Evolutionary conservation across 768 basidiomycete genomes (phyloP).

Genomic region (Mrakia gelida): DNA sequence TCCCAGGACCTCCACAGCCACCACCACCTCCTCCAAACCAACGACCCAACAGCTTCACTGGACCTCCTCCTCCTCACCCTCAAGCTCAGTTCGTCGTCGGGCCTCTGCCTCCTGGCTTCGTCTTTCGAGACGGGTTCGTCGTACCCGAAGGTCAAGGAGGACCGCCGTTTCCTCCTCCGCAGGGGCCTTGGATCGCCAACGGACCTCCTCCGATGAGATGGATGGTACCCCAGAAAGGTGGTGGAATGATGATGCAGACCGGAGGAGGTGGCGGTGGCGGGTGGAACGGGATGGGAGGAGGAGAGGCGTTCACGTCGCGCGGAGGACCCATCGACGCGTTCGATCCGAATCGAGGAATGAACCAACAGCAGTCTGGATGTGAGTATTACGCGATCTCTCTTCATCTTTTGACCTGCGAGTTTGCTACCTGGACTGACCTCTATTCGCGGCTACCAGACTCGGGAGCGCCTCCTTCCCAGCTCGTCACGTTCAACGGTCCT

Average conservation of each 20-base stretch:
- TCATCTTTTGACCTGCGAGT: background rate
- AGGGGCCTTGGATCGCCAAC: no score
- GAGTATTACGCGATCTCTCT: background rate
- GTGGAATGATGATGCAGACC: background rate
- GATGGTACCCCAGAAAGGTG: no score
- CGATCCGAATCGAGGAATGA: background rate
- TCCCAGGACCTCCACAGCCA: background rate
- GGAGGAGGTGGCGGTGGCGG: background rate
- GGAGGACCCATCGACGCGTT: slow-evolving; percentile 1
- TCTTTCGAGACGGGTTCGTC: no score
- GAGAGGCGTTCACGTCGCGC: background rate
- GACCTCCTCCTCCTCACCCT: no score
- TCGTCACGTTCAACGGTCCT: background rate
- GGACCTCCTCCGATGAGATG: no score
- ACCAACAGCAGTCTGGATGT: background rate
- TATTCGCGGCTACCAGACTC: background rate
- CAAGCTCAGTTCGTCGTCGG: no score
- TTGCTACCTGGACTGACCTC: background rate
- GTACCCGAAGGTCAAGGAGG: no score
- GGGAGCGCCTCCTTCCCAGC: background rate
- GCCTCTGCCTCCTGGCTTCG: no score
- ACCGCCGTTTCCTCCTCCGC: no score
- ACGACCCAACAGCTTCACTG: no score
- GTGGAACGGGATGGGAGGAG: background rate
- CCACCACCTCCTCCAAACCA: no score